phyloP scores from a whole-genome alignment of 2,329 filamentous ascomycete species.

The Colletotrichum euphorbiae region DNA sequence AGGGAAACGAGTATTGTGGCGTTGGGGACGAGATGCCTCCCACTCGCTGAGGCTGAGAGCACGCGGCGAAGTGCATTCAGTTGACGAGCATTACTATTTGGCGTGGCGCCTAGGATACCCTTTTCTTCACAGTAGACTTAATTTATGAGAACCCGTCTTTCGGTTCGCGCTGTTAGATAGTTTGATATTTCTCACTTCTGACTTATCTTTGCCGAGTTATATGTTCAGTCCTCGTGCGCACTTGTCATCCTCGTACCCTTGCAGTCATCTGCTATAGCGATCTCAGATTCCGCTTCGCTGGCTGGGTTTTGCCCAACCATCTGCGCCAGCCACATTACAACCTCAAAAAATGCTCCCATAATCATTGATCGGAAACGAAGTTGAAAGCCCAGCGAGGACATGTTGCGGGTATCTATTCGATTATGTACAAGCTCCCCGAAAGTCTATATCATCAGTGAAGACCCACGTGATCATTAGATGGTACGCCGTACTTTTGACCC shows the following conservation, averaged over 20 bases:
- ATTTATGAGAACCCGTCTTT: not conserved
- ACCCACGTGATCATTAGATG: constrained; percentile 31
- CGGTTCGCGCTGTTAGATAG: no score
- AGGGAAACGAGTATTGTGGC: no score
- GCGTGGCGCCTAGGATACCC: constrained; percentile 30
- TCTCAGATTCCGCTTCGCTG: no score
- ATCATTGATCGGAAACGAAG: not conserved
- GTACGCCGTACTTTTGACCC: constrained; percentile 36
- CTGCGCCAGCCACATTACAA: no score
- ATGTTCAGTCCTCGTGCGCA: no score
- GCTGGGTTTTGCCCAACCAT: no score
- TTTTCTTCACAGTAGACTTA: not conserved
- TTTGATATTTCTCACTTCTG: no score
- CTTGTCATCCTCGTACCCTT: no score
- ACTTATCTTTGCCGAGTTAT: no score
- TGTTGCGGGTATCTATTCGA: constrained; percentile 41
- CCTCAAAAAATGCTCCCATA: not conserved
- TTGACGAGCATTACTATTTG: not conserved
- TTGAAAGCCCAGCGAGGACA: constrained; percentile 33
- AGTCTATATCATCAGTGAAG: constrained; percentile 38
- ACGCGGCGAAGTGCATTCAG: not conserved
- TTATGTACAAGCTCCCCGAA: constrained; percentile 39
- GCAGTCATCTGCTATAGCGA: no score
- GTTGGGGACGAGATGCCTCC: no score
- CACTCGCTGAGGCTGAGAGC: not conserved